A percentile compares a stretch with the other conserved stretches of the same genome.
Conservation (phyloP, 106 monocot species). For the Dioscorea zingiberensis region DNA sequence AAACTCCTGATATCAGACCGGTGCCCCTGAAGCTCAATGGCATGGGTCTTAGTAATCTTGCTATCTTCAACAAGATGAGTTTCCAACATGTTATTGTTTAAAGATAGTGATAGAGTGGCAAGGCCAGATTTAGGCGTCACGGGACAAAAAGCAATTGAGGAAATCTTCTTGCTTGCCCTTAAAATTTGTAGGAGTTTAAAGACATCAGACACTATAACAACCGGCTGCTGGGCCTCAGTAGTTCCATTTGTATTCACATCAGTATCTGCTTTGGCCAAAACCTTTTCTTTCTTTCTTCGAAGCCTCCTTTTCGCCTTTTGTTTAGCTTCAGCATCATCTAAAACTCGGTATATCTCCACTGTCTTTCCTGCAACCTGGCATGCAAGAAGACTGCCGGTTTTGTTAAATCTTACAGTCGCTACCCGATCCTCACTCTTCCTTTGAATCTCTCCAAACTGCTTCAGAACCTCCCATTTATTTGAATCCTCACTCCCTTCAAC, state of each 20-base stretch:
- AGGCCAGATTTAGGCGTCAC: constrained; percentile 42
- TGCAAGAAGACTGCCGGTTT: constrained; percentile 62
- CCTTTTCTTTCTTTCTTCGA: constrained; percentile 82
- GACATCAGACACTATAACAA: constrained; percentile 61
- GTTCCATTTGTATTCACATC: constrained; percentile 31
- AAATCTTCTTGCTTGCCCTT: constrained; percentile 69
- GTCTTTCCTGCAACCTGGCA: constrained; percentile 85
- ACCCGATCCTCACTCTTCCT: constrained; percentile 66
- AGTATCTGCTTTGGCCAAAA: constrained; percentile 27
- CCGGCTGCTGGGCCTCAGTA: constrained; percentile 18
- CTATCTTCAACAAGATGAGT: constrained; percentile 48
- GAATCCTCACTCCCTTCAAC: constrained; percentile 20
- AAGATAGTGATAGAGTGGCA: constrained; percentile 67
- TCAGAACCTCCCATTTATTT: constrained; percentile 87
- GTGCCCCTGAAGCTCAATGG: constrained; percentile 87
- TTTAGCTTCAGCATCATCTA: constrained; percentile 52
- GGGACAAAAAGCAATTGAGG: constrained; percentile 82
- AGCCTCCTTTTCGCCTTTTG: constrained; percentile 79
- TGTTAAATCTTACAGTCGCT: constrained; percentile 59
- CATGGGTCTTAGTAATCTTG: constrained; percentile 44
- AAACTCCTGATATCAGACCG: constrained; percentile 91
- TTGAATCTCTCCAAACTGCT: constrained; percentile 77
- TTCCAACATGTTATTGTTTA: constrained; percentile 88
- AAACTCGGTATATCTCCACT: constrained; percentile 73
- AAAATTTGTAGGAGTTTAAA: constrained; percentile 67